phyloP scores from a whole-genome alignment of 305 asterid genomes.

The Striga hermonthica region DNA sequence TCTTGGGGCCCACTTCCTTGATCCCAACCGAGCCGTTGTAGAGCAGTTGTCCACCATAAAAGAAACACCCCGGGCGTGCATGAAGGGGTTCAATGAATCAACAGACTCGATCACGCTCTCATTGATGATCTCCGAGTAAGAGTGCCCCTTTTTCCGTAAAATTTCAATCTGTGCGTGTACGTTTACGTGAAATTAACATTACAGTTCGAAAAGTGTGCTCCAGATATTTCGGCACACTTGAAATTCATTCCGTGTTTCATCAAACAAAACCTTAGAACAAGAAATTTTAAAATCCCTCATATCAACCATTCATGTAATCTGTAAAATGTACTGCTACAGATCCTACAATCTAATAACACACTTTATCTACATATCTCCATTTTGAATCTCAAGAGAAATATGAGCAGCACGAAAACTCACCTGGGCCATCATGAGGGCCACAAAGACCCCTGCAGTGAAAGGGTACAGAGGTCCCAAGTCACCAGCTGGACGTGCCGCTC shows the following conservation, averaged over 20 bases:
- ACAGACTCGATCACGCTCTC: slow-evolving; percentile 91
- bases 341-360: background rate
- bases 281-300: background rate
- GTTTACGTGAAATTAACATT: too few relatives aligned
- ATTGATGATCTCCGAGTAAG: slow-evolving; percentile 89
- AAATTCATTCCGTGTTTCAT: background rate
- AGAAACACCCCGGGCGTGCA: slow-evolving; percentile 96
- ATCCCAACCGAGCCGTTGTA: slow-evolving; percentile 88
- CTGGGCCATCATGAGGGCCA: slow-evolving; percentile 98
- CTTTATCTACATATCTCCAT: background rate
- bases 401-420: slow-evolving; percentile 36
- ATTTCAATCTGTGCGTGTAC: slow-evolving; percentile 64
- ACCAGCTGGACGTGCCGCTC: slow-evolving; percentile 69
- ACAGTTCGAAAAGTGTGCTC: too few relatives aligned
- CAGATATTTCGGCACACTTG: background rate
- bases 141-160: slow-evolving; percentile 93
- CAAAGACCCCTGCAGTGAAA: slow-evolving; percentile 93
- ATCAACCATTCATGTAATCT: background rate
- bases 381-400: background rate
- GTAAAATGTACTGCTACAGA: background rate
- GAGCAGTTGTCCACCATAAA: slow-evolving; percentile 99
- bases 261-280: background rate
- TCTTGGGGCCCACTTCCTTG: slow-evolving; percentile 93
- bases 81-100: slow-evolving; percentile 91
- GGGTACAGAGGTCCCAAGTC: slow-evolving; percentile 89